Evolutionary conservation across 805 yeast genomes (phyloP), one percentile per base, ranked within the genome.

Genomic region (Monosporozyma aerobia): DNA sequence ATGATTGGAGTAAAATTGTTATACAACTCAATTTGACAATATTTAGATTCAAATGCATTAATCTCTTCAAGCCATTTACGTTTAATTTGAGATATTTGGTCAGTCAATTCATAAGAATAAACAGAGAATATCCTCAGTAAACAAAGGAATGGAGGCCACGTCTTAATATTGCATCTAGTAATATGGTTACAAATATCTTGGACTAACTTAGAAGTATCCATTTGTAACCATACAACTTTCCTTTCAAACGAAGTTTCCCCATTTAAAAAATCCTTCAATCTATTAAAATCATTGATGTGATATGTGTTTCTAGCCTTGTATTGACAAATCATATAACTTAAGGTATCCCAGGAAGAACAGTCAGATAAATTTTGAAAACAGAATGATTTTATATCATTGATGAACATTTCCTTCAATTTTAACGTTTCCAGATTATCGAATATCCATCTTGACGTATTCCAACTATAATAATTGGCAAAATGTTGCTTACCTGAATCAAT

Each of bases 401-500:
- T 48, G n/a, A 63, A 41, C 2, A 14, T n/a, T 3, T n/a, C 19
- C 47, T 55, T 62, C 5, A 53, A 51, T 5, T 48, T 39, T 2
- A 13, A 11, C 2, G 50, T 32, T 8, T 61, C 51, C 1, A 61
- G 49, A 9, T 59, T 51, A 52, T 68, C 70, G 30, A 57, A 62
- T 13, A 60, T 51, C 68, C 72, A 71, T 30, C 67, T 59, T 9
- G 64, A 48, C n/a, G 71, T 63, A 51, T 67, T 65, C 75, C 76
- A 73, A 6, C 74, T 65, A 51, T 73, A 73, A 50, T 71, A 73
- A 51, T 73, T 73, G 0, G 72, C 62, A 19, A 60, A 56, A 53
- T 73, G 77, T 4, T 60, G 50, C 9, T 54, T 53, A 1, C 69
- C 73, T 1, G 75, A 65, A 5, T 44, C 46, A 1, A 65, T 22